Evolutionary conservation across 495 filamentous ascomycete species (phyloP).

Genomic region (Talaromyces proteolyticus): DNA sequence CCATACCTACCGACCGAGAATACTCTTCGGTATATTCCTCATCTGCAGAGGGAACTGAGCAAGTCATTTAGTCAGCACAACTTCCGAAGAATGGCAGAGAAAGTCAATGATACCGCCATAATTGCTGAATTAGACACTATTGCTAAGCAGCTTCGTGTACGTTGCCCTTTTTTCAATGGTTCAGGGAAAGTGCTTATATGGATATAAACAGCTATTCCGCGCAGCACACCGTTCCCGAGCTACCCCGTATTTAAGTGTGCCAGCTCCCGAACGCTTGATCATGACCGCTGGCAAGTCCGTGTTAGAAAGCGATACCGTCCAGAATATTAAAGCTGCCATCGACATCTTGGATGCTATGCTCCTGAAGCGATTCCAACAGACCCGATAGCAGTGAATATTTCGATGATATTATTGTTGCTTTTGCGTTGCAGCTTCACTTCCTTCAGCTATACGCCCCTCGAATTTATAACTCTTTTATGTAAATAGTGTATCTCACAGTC

Average conservation of each 20-base stretch:
- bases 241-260: constrained; percentile 24
- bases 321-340: constrained; percentile 8
- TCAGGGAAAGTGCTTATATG: not conserved
- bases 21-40: constrained; percentile 21
- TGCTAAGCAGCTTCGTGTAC: constrained; percentile 28
- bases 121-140: constrained; percentile 21
- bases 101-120: constrained; percentile 17
- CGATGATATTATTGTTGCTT: not conserved
- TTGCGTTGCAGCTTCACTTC: not conserved
- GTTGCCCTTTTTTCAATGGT: constrained; percentile 3
- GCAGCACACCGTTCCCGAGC: constrained; percentile 28
- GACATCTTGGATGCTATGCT: constrained; percentile 8
- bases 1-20: constrained; percentile 24
- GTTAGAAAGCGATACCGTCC: constrained; percentile 11
- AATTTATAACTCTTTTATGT: too few relatives aligned
- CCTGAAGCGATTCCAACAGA: constrained; percentile 5
- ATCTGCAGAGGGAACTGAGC: constrained; percentile 23
- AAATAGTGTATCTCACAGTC: too few relatives aligned
- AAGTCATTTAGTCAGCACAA: constrained; percentile 13
- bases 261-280: constrained; percentile 33
- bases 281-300: constrained; percentile 41
- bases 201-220: constrained; percentile 17
- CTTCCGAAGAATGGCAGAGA: constrained; percentile 10
- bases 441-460: not conserved
- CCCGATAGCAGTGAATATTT: not conserved